These are phyloP conservation scores for Rubroshorea leprosula DNA, from an alignment of 345 rosid species.

Conservation along the genomic window DNA sequence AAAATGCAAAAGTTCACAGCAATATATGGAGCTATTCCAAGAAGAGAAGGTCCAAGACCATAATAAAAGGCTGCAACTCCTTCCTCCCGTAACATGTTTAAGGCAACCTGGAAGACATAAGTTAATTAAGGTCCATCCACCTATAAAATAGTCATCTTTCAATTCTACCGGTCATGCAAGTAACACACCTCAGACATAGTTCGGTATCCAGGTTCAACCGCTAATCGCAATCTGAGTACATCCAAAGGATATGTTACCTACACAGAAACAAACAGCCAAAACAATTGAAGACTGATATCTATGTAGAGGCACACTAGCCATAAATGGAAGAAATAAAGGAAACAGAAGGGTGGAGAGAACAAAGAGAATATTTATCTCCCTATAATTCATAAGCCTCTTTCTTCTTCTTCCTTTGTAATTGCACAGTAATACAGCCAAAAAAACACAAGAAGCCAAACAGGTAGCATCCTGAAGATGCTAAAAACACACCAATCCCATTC, in stretches of 20 bases:
- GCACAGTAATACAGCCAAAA: background rate
- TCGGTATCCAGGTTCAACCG: conserved; percentile 83
- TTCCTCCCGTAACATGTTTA: conserved; percentile 91
- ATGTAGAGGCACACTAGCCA: background rate
- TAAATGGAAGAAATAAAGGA: background rate
- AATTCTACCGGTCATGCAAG: conserved; percentile 7
- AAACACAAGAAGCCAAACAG: background rate
- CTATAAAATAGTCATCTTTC: conserved; percentile 8
- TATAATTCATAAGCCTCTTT: background rate
- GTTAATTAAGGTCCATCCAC: conserved; percentile 4
- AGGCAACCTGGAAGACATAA: conserved; percentile 68
- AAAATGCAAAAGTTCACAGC: conserved; percentile 92
- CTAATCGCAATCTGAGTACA: conserved; percentile 86
- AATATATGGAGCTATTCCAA: conserved; percentile 93
- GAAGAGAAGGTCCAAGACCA: conserved; percentile 96
- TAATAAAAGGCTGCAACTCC: conserved; percentile 79
- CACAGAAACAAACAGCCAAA: conserved; percentile 10
- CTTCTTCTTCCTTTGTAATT: too few relatives aligned
- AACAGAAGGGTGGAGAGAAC: background rate
- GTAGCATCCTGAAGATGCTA: background rate
- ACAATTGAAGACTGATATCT: background rate
- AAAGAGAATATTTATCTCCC: background rate
- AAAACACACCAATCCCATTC: background rate
- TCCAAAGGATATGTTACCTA: conserved; percentile 95
- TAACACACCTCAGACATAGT: conserved; percentile 76